Evolutionary conservation across 371 early-diverging fungal genomes (phyloP).

Genomic region (Mortierella sp.): DNA sequence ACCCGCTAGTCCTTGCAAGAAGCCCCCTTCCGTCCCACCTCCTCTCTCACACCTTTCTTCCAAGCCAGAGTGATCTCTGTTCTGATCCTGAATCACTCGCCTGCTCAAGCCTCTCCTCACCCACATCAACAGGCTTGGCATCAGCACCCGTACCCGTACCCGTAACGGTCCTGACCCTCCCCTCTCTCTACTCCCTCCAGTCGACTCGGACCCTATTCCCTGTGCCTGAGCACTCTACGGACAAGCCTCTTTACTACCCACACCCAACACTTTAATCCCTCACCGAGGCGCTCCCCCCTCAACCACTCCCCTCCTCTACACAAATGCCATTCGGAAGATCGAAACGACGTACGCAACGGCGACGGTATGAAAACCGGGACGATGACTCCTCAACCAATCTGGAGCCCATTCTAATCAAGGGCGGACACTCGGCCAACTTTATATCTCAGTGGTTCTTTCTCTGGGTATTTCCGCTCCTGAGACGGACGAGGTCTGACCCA

Average conservation of each 20-base stretch:
- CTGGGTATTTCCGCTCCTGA: slow-evolving; percentile 65
- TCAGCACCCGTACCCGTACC: too few species aligned
- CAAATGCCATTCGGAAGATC: slow-evolving; percentile 31
- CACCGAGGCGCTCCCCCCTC: neutral
- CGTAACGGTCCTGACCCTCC: neutral
- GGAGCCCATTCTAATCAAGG: slow-evolving; percentile 37
- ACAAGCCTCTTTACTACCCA: neutral
- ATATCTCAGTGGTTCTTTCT: slow-evolving; percentile 62
- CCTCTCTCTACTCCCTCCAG: too few species aligned
- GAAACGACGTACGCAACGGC: slow-evolving; percentile 19
- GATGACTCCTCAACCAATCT: slow-evolving; percentile 24
- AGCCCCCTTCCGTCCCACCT: too few species aligned
- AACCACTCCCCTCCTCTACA: neutral
- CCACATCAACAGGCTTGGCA: too few species aligned
- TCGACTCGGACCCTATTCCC: too few species aligned
- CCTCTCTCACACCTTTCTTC: too few species aligned
- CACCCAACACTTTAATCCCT: neutral
- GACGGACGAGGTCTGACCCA: slow-evolving; percentile 41
- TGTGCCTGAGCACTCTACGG: neutral
- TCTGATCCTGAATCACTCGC: neutral
- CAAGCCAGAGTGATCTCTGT: too few species aligned
- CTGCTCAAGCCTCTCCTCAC: neutral
- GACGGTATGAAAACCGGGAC: slow-evolving; percentile 11
- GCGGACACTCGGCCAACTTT: slow-evolving; percentile 54
- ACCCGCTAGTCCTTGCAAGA: too few species aligned